Base-by-base conservation (phyloP, 768 basidiomycete genomes). In the Calocera cornea region DNA sequence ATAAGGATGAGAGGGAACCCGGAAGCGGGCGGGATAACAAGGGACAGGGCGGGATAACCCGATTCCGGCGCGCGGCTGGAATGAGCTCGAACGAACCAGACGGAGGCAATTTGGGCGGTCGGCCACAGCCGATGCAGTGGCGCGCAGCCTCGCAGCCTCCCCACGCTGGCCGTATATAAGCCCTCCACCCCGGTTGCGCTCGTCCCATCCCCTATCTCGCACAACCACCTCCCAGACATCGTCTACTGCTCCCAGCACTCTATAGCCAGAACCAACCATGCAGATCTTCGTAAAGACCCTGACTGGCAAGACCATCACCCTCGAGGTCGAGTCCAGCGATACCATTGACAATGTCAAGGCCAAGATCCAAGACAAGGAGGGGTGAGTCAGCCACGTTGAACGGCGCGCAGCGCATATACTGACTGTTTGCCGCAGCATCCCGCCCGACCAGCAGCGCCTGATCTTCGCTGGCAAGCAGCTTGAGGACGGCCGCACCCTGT, bases 381-480 rank as follows among this genome's bases (percentile, higher is more conserved):
- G 72, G 54, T 44, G 41, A 67, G 44, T 67, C 22, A 64, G 41
- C 64, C 34, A 44, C 36, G 60, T 34, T 34, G 34, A 38, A 47
- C 44, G 19, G 19, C 44, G 24, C 7, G 44, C 24, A 47, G 24
- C 44, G 44, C 44, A 47, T 47, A 47, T 47, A 47, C 24, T 47
- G 5, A 47, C 44, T 19, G 7, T 7, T 47, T 7, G 19, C 3
- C 77, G 78, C 71, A 79, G 80, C 69, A 81, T 81, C 68, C 80
- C 78, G 40, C 92, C 92, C 3, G 92, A 93, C 72, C 91, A 92
- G 74, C 91, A 94, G 73, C 88, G 91, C 50, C 81, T 94, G 8
- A 94, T 93, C 76, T 94, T 94, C 71, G 92, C 92, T 34, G 92
- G 92, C 34, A 94, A 95, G 79, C 92, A 95, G 75, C 79, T 94